Evolutionary conservation across 2,329 filamentous ascomycete genomes (phyloP).

Genomic region (Colletotrichum tanaceti): DNA sequence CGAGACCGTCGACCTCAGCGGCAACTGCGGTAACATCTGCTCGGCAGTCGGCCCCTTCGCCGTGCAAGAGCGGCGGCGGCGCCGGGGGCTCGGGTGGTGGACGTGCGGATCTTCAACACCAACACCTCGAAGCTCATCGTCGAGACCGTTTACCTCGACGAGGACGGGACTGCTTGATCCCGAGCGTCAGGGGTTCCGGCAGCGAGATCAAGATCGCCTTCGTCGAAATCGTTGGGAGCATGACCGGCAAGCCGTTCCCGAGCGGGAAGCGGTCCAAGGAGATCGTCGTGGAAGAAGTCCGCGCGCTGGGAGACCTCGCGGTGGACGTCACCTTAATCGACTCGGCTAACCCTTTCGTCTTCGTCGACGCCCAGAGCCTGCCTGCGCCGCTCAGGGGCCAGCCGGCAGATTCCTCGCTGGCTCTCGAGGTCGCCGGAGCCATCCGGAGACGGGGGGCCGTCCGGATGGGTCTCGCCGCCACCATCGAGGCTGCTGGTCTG

Average conservation of each 20-base stretch:
- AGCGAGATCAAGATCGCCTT: conserved; percentile 69
- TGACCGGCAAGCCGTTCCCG: conserved; percentile 69
- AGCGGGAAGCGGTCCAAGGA: conserved; percentile 62
- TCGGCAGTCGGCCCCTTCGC: conserved; percentile 70
- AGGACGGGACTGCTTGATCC: conserved; percentile 63
- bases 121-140: conserved; percentile 70
- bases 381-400: conserved; percentile 56
- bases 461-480: conserved; percentile 65
- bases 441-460: conserved; percentile 67
- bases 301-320: conserved; percentile 44
- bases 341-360: conserved; percentile 56
- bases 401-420: conserved; percentile 47
- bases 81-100: conserved; percentile 33
- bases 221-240: conserved; percentile 68
- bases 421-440: conserved; percentile 55
- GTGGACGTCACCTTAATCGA: conserved; percentile 51
- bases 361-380: conserved; percentile 63
- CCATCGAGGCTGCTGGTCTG: conserved; percentile 49
- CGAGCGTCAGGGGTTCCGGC: conserved; percentile 66
- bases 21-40: conserved; percentile 74
- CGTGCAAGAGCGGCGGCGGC: conserved; percentile 58
- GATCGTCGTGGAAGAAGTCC: conserved; percentile 55
- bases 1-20: conserved; percentile 65
- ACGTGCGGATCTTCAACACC: conserved; percentile 67
- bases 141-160: conserved; percentile 63